These are phyloP conservation scores for Neofusicoccum umdonicola DNA, from an alignment of 2,329 filamentous ascomycete species.

Conservation along the genomic window DNA sequence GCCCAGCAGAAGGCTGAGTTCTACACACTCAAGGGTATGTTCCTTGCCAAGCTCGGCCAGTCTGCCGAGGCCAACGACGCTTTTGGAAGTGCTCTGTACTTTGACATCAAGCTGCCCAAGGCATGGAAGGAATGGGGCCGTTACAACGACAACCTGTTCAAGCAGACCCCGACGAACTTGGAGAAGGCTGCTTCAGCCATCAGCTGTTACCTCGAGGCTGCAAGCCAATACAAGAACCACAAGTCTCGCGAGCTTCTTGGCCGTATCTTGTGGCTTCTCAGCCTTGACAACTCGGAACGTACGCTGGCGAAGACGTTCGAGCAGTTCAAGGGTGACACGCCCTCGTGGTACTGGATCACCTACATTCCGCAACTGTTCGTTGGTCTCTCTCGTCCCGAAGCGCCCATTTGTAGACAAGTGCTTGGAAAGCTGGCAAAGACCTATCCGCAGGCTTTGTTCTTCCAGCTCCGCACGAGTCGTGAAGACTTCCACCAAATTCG, in stretches of 20 bases:
- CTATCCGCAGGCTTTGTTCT: constrained; percentile 92
- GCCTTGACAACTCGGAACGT: constrained; percentile 84
- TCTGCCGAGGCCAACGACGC: constrained; percentile 90
- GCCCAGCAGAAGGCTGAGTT: constrained; percentile 96
- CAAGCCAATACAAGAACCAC: constrained; percentile 93
- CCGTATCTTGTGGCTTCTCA: constrained; percentile 91
- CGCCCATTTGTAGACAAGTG: constrained; percentile 78
- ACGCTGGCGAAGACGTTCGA: constrained; percentile 84
- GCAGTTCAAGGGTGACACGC: constrained; percentile 94
- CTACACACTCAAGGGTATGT: constrained; percentile 99
- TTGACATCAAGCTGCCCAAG: constrained; percentile 92
- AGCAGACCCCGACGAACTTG: constrained; percentile 78
- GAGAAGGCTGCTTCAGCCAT: constrained; percentile 86
- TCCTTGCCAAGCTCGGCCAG: constrained; percentile 88
- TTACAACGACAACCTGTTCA: constrained; percentile 96
- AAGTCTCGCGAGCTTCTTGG: constrained; percentile 94
- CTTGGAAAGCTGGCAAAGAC: constrained; percentile 91
- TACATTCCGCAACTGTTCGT: constrained; percentile 96
- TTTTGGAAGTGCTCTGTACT: constrained; percentile 92
- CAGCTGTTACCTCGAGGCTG: constrained; percentile 93
- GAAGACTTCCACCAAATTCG: constrained; percentile 93
- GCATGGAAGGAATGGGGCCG: constrained; percentile 99
- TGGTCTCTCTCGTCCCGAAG: constrained; percentile 87
- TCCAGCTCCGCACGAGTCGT: constrained; percentile 85
- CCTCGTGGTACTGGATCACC: constrained; percentile 99